Evolutionary conservation across 441 rosid genomes (phyloP).

Genomic region (Breynia disticha): DNA sequence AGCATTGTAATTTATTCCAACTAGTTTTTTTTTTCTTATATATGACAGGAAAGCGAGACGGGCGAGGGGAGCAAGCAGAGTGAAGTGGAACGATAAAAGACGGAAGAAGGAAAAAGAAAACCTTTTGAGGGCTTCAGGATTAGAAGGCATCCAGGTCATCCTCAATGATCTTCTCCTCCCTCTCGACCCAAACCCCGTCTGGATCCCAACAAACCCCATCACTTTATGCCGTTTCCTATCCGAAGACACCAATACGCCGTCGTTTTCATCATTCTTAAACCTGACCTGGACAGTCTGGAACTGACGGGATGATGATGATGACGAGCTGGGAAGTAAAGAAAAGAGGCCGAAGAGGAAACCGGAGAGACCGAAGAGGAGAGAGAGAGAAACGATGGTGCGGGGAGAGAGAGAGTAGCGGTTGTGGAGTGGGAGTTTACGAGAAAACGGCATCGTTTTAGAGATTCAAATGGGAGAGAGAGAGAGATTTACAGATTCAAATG

Average conservation of each 20-base stretch:
- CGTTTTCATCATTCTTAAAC: slow-evolving; percentile 15
- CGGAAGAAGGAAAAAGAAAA: slow-evolving; percentile 8
- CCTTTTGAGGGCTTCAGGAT: slow-evolving; percentile 76
- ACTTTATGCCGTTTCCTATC: slow-evolving; percentile 48
- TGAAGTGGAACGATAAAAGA: not conserved
- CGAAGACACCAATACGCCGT: slow-evolving; percentile 2
- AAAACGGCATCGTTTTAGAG: slow-evolving; percentile 48
- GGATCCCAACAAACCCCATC: slow-evolving; percentile 85
- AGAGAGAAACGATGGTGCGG: slow-evolving; percentile 34
- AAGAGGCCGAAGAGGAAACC: slow-evolving; percentile 59
- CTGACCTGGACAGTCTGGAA: slow-evolving; percentile 30
- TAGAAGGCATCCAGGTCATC: slow-evolving; percentile 88
- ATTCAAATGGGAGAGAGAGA: not conserved
- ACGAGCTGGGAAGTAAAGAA: slow-evolving; percentile 26
- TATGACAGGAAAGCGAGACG: no score
- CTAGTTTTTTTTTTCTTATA: no score
- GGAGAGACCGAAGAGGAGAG: slow-evolving; percentile 48
- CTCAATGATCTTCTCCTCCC: slow-evolving; percentile 70
- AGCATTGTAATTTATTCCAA: no score
- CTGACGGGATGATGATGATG: slow-evolving; percentile 25
- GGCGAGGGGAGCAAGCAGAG: no score
- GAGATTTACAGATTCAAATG: not conserved
- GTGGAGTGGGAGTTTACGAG: slow-evolving; percentile 45
- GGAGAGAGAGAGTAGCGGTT: slow-evolving; percentile 40
- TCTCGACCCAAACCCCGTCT: slow-evolving; percentile 64